phyloP scores from a whole-genome alignment of 495 filamentous ascomycete genomes.

The Zalerion maritima region DNA sequence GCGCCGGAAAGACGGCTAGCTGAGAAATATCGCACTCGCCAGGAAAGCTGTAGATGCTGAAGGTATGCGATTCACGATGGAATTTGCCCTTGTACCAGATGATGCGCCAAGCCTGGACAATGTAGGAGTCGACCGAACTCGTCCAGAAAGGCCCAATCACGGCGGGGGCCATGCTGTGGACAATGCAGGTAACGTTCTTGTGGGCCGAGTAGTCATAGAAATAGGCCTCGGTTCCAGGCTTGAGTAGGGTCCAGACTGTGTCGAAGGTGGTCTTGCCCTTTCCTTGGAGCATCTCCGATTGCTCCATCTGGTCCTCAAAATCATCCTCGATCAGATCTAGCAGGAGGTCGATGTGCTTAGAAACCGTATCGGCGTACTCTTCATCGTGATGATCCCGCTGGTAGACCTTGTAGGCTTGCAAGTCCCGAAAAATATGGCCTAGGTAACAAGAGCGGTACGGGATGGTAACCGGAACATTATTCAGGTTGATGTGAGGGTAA shows the following conservation, averaged over 20 bases:
- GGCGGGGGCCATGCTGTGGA: conserved; percentile 11
- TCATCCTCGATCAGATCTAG: conserved; percentile 17
- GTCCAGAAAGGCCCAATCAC: background rate
- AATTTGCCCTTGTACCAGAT: conserved; percentile 12
- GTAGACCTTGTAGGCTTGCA: conserved; percentile 18
- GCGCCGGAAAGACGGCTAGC: conserved; percentile 20
- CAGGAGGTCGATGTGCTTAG: conserved; percentile 24
- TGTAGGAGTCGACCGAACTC: conserved; percentile 7
- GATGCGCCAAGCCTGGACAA: conserved; percentile 21
- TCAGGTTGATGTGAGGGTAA: conserved; percentile 16
- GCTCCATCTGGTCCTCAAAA: conserved; percentile 13
- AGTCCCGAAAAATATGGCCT: conserved; percentile 16
- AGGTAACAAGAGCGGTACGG: conserved; percentile 22
- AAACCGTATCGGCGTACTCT: conserved; percentile 17
- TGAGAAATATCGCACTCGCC: conserved; percentile 20
- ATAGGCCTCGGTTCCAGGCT: conserved; percentile 22
- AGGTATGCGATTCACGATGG: conserved; percentile 15
- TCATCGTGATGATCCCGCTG: conserved; percentile 18
- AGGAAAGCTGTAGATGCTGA: conserved; percentile 13
- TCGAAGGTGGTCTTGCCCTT: conserved; percentile 18
- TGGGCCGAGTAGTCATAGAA: conserved; percentile 17
- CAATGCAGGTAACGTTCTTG: conserved; percentile 16
- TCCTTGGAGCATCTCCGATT: conserved; percentile 15
- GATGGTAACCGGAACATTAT: conserved; percentile 14
- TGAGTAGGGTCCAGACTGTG: conserved; percentile 20